Percentiles rank a stretch among this genome's conserved stretches.
phyloP scores from a whole-genome alignment of 331 rosid species.

The Acacia pycnantha region DNA sequence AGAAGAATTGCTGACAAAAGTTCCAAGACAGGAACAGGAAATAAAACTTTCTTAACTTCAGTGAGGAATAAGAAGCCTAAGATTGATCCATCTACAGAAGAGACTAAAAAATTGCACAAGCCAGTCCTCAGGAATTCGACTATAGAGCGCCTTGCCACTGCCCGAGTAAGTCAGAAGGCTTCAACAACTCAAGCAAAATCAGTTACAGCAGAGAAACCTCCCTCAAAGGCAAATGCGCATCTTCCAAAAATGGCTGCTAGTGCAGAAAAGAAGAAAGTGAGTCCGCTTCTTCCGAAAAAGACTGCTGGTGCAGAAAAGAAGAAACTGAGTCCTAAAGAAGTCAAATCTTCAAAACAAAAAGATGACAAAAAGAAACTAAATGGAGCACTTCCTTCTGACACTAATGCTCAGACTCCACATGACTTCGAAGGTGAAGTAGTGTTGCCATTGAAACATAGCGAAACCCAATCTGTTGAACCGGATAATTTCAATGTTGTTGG shows the following conservation, averaged over 20 bases:
- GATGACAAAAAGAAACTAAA: slow-evolving; percentile 37
- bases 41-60: slow-evolving; percentile 37
- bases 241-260: slow-evolving; percentile 39
- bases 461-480: slow-evolving; percentile 33
- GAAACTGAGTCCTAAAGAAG: slow-evolving; percentile 49
- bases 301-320: slow-evolving; percentile 41
- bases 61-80: slow-evolving; percentile 50
- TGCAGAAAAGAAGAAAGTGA: slow-evolving; percentile 49
- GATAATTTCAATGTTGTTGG: slow-evolving; percentile 29
- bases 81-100: slow-evolving; percentile 45
- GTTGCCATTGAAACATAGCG: slow-evolving; percentile 38
- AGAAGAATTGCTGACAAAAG: slow-evolving; percentile 93
- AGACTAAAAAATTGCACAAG: slow-evolving; percentile 55
- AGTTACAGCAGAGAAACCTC: slow-evolving; percentile 54
- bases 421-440: slow-evolving; percentile 38
- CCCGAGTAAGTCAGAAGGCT: slow-evolving; percentile 53
- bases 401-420: slow-evolving; percentile 43
- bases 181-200: slow-evolving; percentile 38
- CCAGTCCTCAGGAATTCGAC: slow-evolving; percentile 77
- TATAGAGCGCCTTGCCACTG: slow-evolving; percentile 76
- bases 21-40: slow-evolving; percentile 40
- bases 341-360: slow-evolving; percentile 46
- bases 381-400: slow-evolving; percentile 35
- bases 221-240: slow-evolving; percentile 41
- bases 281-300: slow-evolving; percentile 39